Conservation (phyloP, 2,329 filamentous ascomycete species). For the Chlorencoelia australis region DNA sequence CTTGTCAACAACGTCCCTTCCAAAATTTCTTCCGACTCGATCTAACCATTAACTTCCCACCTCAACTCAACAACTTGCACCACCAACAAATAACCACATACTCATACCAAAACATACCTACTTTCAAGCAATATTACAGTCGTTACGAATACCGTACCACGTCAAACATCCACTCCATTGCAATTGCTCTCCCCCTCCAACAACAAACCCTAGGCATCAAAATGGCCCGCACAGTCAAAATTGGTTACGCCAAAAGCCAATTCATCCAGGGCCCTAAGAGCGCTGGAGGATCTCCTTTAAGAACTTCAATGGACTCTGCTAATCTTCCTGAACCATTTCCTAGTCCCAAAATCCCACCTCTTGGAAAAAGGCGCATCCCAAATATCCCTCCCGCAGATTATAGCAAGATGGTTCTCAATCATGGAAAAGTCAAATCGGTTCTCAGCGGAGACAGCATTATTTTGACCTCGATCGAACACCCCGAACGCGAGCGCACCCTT, state of each 20-base stretch:
- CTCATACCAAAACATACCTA: no score
- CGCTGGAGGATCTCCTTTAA: conserved; percentile 10
- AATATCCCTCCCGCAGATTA: conserved; percentile 25
- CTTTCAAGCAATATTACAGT: no score
- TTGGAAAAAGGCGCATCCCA: conserved; percentile 14
- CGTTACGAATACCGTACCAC: no score
- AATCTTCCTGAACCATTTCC: conserved; percentile 29
- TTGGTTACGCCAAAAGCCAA: conserved; percentile 16
- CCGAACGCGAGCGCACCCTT: conserved; percentile 71
- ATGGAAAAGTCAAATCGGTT: conserved; percentile 82
- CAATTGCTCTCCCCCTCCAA: background rate
- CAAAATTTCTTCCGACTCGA: no score
- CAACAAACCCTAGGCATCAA: background rate
- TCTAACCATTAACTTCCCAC: no score
- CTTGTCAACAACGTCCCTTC: no score
- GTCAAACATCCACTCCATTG: background rate
- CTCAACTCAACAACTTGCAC: no score
- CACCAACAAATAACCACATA: no score
- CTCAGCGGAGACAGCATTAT: conserved; percentile 89
- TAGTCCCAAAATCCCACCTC: conserved; percentile 15
- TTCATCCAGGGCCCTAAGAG: conserved; percentile 1
- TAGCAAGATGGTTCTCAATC: conserved; percentile 25
- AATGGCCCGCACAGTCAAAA: conserved; percentile 23
- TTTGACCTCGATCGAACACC: conserved; percentile 71
- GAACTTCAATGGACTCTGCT: conserved; percentile 18